phyloP scores from a whole-genome alignment of 1,284 basidiomycete genomes.

The Tilletia caries region DNA sequence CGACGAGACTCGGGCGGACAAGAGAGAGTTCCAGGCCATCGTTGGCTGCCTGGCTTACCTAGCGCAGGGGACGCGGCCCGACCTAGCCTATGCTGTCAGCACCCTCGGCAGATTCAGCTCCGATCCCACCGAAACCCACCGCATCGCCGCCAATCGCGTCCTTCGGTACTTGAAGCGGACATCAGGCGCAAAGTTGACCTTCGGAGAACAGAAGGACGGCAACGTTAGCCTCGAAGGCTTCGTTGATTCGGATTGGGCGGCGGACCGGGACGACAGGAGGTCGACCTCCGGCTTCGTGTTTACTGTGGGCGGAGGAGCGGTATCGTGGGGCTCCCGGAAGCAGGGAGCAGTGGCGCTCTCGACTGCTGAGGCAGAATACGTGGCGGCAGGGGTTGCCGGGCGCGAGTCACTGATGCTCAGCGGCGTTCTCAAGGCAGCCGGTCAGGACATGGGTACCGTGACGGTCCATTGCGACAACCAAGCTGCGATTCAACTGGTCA shows the following conservation, averaged over 20 bases:
- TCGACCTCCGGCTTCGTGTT: constrained; percentile 20
- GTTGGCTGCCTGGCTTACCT: constrained; percentile 58
- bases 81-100: no score
- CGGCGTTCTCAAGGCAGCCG: background rate
- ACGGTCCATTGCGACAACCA: constrained; percentile 3
- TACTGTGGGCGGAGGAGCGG: constrained; percentile 12
- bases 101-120: constrained; percentile 51
- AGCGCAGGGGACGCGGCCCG: constrained; percentile 54
- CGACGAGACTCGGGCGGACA: background rate
- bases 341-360: no score
- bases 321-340: no score
- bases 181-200: constrained; percentile 40
- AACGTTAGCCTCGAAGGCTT: background rate
- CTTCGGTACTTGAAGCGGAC: constrained; percentile 62
- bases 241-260: constrained; percentile 22
- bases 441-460: background rate
- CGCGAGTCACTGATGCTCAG: constrained; percentile 6
- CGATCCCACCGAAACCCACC: constrained; percentile 53
- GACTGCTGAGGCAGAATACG: no score
- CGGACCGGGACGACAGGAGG: constrained; percentile 8
- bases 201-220: background rate
- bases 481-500: background rate
- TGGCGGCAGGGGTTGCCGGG: no score
- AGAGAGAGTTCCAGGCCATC: background rate
- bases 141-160: constrained; percentile 55